phyloP scores from a whole-genome alignment of 768 basidiomycete species.

The Kwoniella sp. region DNA sequence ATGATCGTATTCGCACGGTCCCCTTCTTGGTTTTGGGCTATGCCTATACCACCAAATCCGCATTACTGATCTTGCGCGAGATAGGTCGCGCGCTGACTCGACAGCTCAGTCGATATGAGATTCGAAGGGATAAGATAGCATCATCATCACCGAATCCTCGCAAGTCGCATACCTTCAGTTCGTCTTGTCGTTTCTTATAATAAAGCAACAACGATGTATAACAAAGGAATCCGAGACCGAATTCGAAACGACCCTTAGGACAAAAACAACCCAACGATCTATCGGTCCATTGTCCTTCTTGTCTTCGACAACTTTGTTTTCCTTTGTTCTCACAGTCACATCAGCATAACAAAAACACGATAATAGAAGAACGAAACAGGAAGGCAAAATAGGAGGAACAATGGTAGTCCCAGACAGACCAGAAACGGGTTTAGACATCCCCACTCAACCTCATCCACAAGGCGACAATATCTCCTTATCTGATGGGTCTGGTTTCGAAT shows the following conservation, averaged over 20 bases:
- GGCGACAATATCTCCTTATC: background rate
- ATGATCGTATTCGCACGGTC: background rate
- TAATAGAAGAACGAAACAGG: too few species aligned
- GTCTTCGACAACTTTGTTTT: background rate
- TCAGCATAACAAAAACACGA: background rate
- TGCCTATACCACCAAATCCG: background rate
- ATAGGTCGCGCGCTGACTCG: too few species aligned
- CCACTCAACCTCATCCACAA: constrained; percentile 11
- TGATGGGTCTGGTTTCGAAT: background rate
- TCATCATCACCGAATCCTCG: too few species aligned
- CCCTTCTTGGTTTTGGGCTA: background rate
- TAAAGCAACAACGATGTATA: too few species aligned
- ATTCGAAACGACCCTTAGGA: too few species aligned
- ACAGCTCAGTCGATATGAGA: too few species aligned
- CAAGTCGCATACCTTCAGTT: too few species aligned
- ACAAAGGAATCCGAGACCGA: too few species aligned
- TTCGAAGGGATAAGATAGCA: too few species aligned
- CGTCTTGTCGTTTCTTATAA: too few species aligned
- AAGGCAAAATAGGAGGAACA: constrained; percentile 15
- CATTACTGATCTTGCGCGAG: background rate
- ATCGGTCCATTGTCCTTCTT: too few species aligned
- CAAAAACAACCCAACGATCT: too few species aligned
- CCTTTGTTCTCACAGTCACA: constrained; percentile 7
- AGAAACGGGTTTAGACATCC: constrained; percentile 10
- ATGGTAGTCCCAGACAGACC: constrained; percentile 6